Base-by-base conservation (phyloP, 768 basidiomycete genomes). In the Zangia roseola region DNA sequence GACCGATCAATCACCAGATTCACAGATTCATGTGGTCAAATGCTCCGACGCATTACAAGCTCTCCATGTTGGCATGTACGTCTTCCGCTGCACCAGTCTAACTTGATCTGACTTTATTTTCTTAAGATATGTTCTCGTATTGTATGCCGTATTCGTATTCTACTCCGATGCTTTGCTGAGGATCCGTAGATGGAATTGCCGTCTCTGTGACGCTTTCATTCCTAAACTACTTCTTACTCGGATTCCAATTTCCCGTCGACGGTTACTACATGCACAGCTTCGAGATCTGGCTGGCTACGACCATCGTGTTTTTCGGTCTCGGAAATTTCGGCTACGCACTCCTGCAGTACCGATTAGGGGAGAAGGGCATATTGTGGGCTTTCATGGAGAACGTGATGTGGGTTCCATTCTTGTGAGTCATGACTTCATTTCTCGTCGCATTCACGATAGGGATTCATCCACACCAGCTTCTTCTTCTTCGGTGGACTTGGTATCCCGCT, bases 1-100 rank as follows among this genome's bases (percentile, higher is more conserved):
- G 92, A 6, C 92, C 92, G 0, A 85, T 95, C 69, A 94, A 81
- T 43, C 84, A 85, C 60, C 88, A 91, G 62, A 76, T 91, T 9
- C 83, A 84, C 40, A 75, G 69, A 28, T 91, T 91, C 71, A 57
- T 89, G 30, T 91, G 89, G 89, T 86, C 84, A 0, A 64, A 58
- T 33, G 86, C 87, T 1, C 88, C 88, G 6, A 75, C 89, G 0
- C 89, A 91, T 61, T 91, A 91, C 77, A 91, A 91, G 71, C 72
- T 91, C 61, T 77, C 80, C 23, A 77, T 81, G 72, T 60, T 74
- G 61, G 71, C 78, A 33, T 84, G 79, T 71, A 62, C 38, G 67
- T 71, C 55, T 43, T 26, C 24, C 31, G 40, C 45, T 16, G 13
- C 24, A 9, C 43, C 26, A 20, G 13, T 37, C 21, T 19, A 49